Conservation (phyloP, 345 rosid species). For the Arabis alpina region DNA sequence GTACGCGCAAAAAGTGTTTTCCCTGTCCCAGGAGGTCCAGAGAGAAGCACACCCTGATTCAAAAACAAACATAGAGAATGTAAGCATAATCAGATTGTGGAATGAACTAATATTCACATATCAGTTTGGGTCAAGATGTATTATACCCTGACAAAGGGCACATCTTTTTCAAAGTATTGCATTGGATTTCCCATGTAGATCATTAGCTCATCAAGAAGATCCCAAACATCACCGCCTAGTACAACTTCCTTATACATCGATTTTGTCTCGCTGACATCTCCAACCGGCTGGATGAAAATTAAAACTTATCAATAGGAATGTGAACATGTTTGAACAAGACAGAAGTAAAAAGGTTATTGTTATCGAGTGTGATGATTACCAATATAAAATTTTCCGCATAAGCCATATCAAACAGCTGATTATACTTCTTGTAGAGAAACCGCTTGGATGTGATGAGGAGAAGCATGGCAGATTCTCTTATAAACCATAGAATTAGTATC, state of each 20-base stretch:
- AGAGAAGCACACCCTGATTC: slow-evolving; percentile 90
- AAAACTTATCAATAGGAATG: slow-evolving; percentile 21
- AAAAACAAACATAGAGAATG: slow-evolving; percentile 17
- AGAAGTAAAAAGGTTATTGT: slow-evolving; percentile 14
- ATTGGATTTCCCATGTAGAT: slow-evolving; percentile 92
- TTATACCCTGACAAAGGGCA: slow-evolving; percentile 90
- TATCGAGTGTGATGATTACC: slow-evolving; percentile 53
- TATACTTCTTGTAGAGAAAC: slow-evolving; percentile 83
- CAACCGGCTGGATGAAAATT: slow-evolving; percentile 76
- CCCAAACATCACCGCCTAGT: slow-evolving; percentile 99
- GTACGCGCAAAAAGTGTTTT: slow-evolving; percentile 97
- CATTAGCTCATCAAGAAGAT: slow-evolving; percentile 96
- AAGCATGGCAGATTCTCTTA: slow-evolving; percentile 83
- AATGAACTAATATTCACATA: slow-evolving; percentile 9
- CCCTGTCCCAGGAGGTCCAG: slow-evolving; percentile 99
- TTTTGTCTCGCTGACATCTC: slow-evolving; percentile 84
- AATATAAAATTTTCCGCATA: slow-evolving; percentile 89
- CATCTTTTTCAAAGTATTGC: slow-evolving; percentile 86
- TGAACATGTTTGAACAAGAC: slow-evolving; percentile 25
- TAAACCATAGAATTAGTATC: slow-evolving; percentile 73
- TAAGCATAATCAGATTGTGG: slow-evolving; percentile 16
- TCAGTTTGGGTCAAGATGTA: slow-evolving; percentile 22
- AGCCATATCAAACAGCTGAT: slow-evolving; percentile 89
- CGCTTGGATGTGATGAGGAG: slow-evolving; percentile 78
- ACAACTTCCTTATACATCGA: slow-evolving; percentile 93